Percentiles rank a stretch among this genome's conserved stretches.
Conservation (phyloP, 2,329 filamentous ascomycete species). For the Plenodomus lindquistii region DNA sequence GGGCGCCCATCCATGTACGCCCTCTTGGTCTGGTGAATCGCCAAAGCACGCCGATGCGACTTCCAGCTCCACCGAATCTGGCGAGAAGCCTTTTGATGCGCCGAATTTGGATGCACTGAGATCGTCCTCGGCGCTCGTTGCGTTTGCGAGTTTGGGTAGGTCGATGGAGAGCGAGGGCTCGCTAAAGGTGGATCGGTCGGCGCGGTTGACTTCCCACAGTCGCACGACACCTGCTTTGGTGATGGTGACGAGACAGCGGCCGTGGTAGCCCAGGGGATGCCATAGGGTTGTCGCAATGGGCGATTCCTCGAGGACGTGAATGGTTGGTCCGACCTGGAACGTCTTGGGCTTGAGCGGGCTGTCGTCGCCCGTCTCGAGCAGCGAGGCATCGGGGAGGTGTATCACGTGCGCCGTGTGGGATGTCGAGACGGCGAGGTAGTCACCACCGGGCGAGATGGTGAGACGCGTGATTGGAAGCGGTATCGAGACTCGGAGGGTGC, state of each 20-base stretch:
- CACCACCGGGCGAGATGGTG: constrained; percentile 77
- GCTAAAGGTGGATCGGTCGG: constrained; percentile 86
- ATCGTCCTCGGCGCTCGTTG: constrained; percentile 78
- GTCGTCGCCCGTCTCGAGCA: constrained; percentile 70
- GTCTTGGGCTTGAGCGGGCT: constrained; percentile 78
- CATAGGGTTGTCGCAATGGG: constrained; percentile 81
- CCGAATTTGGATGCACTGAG: constrained; percentile 75
- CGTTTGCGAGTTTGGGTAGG: constrained; percentile 84
- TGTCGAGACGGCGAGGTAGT: constrained; percentile 83
- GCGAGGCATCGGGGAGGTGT: constrained; percentile 77
- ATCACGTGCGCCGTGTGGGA: constrained; percentile 87
- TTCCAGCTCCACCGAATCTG: constrained; percentile 90
- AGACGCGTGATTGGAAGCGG: constrained; percentile 85
- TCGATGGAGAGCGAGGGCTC: constrained; percentile 82
- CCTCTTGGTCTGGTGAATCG: constrained; percentile 60
- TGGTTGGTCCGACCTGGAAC: constrained; percentile 89
- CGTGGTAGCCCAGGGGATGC: constrained; percentile 87
- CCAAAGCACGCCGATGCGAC: constrained; percentile 90
- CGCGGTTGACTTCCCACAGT: constrained; percentile 85
- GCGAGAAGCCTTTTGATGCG: constrained; percentile 80
- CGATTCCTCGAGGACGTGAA: constrained; percentile 84
- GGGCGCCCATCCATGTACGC: constrained; percentile 76
- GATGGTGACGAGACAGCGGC: constrained; percentile 82
- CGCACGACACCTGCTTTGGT: constrained; percentile 87
- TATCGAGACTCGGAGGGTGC: constrained; percentile 72